Conservation (phyloP, 1,284 basidiomycete species). For the Boletus sp. region DNA sequence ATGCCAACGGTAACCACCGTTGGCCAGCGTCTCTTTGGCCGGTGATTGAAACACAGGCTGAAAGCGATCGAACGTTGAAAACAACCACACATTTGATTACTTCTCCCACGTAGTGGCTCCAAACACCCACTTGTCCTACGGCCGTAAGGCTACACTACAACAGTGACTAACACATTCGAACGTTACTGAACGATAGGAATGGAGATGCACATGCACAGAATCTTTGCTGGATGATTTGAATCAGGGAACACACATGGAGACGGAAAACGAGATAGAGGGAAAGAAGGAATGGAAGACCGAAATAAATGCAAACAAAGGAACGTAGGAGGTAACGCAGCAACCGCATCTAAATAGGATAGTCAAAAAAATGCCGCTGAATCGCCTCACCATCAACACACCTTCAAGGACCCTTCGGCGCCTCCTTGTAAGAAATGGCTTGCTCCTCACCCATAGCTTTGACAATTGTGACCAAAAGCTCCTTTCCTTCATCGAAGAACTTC, state of each 20-base stretch:
- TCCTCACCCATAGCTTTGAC: constrained; percentile 92
- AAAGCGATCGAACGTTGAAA: background rate
- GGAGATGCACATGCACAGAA: constrained; percentile 28
- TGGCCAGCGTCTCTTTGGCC: constrained; percentile 2
- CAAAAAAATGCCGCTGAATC: background rate
- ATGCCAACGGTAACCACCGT: constrained; percentile 11
- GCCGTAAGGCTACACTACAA: constrained; percentile 27
- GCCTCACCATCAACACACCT: constrained; percentile 14
- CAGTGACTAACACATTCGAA: constrained; percentile 30
- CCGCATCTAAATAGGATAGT: background rate
- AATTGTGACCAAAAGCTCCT: constrained; percentile 88
- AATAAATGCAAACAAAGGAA: constrained; percentile 23
- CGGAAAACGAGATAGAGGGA: constrained; percentile 2
- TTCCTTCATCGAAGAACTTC: constrained; percentile 79
- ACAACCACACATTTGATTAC: constrained; percentile 3
- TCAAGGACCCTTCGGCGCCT: constrained; percentile 65
- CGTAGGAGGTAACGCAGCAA: background rate
- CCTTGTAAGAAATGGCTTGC: constrained; percentile 86
- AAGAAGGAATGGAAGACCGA: constrained; percentile 5
- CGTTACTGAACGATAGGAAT: constrained; percentile 27
- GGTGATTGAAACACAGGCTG: background rate
- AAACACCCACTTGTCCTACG: constrained; percentile 12
- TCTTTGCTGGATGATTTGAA: constrained; percentile 21
- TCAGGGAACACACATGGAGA: constrained; percentile 10
- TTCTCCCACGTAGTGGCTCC: constrained; percentile 7